These are phyloP conservation scores for Lasiosphaeris hirsuta DNA, from an alignment of 495 filamentous ascomycete species.

Conservation along the genomic window DNA sequence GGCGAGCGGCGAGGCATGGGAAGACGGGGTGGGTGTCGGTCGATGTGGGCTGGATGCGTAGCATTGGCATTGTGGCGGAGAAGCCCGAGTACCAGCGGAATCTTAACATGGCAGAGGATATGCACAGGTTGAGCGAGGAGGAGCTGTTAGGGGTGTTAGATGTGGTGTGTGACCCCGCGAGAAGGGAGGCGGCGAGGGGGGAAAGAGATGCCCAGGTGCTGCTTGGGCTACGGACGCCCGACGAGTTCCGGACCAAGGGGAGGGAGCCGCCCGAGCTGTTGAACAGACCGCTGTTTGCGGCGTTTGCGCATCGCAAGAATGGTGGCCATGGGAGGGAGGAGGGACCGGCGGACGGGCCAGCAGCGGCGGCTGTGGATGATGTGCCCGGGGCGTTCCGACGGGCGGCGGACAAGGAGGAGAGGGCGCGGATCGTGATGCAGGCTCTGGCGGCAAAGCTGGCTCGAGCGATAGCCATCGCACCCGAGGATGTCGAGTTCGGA, in stretches of 20 bases:
- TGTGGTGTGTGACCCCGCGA: constrained; percentile 30
- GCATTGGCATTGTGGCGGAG: constrained; percentile 34
- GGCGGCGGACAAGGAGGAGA: constrained; percentile 24
- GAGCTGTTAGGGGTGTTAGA: constrained; percentile 37
- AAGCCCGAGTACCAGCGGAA: constrained; percentile 22
- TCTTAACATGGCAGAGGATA: constrained; percentile 20
- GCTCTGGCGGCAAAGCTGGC: constrained; percentile 34
- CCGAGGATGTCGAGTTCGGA: constrained; percentile 35
- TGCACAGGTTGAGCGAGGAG: constrained; percentile 25
- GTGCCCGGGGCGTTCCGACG: constrained; percentile 16
- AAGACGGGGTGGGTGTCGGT: constrained; percentile 38
- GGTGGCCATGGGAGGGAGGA: no score
- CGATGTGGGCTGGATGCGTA: constrained; percentile 44
- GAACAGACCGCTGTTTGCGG: constrained; percentile 23
- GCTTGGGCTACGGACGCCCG: constrained; percentile 15
- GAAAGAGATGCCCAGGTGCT: constrained; percentile 25
- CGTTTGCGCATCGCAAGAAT: constrained; percentile 16
- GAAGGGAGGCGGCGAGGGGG: neutral
- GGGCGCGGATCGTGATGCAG: constrained; percentile 26
- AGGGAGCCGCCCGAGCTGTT: constrained; percentile 18
- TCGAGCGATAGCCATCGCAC: constrained; percentile 31
- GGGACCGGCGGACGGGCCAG: no score
- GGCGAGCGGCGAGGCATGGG: constrained; percentile 30
- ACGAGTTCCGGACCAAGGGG: constrained; percentile 19
- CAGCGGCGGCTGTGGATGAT: no score